Evolutionary conservation across 2,329 filamentous ascomycete genomes (phyloP).

Genomic region (Grosmannia huntii): DNA sequence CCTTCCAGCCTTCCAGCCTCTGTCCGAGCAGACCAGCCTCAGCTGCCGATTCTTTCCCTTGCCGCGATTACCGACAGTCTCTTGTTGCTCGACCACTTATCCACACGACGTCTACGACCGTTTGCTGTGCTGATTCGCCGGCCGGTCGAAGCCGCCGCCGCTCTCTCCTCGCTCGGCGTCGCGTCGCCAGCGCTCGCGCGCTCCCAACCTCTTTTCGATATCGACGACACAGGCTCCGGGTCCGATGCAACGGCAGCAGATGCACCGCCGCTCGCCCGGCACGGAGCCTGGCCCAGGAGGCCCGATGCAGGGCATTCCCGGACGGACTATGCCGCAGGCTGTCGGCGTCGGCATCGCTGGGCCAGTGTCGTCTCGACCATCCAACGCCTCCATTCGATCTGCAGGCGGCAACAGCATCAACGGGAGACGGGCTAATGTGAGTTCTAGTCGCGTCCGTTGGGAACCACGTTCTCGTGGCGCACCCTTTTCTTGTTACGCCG

Average conservation of each 20-base stretch:
- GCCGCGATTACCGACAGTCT: too few species aligned
- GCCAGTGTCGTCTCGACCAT: slow-evolving; percentile 42
- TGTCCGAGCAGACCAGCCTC: too few species aligned
- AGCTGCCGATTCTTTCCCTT: too few species aligned
- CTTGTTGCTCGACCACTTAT: too few species aligned
- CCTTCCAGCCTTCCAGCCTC: too few species aligned
- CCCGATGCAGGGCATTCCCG: slow-evolving; percentile 40
- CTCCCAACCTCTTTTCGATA: background rate
- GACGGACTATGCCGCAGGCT: slow-evolving; percentile 48
- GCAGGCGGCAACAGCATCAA: slow-evolving; percentile 18
- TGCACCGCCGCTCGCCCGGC: slow-evolving; percentile 51
- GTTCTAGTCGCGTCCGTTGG: slow-evolving; percentile 18
- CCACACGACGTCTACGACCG: too few species aligned
- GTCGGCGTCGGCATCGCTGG: slow-evolving; percentile 29
- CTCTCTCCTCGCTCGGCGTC: background rate
- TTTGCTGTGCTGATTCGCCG: too few species aligned
- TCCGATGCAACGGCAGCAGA: slow-evolving; percentile 37
- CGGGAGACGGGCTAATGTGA: slow-evolving; percentile 44
- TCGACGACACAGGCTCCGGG: slow-evolving; percentile 21
- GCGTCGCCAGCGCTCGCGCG: background rate
- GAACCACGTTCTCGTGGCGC: too few species aligned
- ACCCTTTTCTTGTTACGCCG: background rate
- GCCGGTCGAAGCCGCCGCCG: background rate
- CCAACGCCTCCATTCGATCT: slow-evolving; percentile 53
- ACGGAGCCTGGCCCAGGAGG: slow-evolving; percentile 43